Evolutionary conservation across 495 filamentous ascomycete genomes (phyloP), one percentile per base, ranked within the genome.

Genomic region (Aspergillus saccharolyticus): DNA sequence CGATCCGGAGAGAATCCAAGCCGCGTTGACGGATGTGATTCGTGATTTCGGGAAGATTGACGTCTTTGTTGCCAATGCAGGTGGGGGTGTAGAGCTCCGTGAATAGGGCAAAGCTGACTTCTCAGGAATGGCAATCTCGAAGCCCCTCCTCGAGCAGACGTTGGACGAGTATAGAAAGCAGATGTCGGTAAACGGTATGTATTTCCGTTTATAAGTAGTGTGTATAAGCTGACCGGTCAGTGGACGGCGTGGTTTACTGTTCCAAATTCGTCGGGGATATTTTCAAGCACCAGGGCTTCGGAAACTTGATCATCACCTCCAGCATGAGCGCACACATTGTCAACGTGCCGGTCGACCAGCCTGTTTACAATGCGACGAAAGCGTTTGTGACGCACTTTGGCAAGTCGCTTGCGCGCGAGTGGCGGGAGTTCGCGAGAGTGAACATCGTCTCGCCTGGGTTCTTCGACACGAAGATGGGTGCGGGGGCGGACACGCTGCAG

Each of bases 271-370:
- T 66, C 33, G 78, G 78, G 43, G 65, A 89, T 63, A 86, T 92
- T 77, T 80, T 89, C 62, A 70, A 78, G 10, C 62, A 63, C 48
- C 71, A 78, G 39, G 66, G 68, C 39, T 66, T 62, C 62, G 89
- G 88, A 3, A 89, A 85, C 58, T 78, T 93, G 45, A 84, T 87
- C 51, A 69, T 92, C 59, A 89, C 90, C 60, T 89, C 85, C 2
- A 86, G 82, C 60, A 92, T 93, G 89, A 89, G 85, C 65, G 89
- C 80, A 3, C 87, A 83, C 17, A 74, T 93, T 53, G 89, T 89
- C 25, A 94, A 93, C 59, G 82, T 84, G 45, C 85, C 84, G 1
- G 70, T 84, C 20, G 74, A 84, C 17, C 80, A 80, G 18, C 81
- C 84, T 0, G 84, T 88, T 1, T 89, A 89, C 69, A 89, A 89